A percentile compares a stretch with the other conserved stretches of the same genome.
These are phyloP conservation scores for Alternaria arbusti DNA, from an alignment of 2,329 filamentous ascomycete species.

Conservation along the genomic window DNA sequence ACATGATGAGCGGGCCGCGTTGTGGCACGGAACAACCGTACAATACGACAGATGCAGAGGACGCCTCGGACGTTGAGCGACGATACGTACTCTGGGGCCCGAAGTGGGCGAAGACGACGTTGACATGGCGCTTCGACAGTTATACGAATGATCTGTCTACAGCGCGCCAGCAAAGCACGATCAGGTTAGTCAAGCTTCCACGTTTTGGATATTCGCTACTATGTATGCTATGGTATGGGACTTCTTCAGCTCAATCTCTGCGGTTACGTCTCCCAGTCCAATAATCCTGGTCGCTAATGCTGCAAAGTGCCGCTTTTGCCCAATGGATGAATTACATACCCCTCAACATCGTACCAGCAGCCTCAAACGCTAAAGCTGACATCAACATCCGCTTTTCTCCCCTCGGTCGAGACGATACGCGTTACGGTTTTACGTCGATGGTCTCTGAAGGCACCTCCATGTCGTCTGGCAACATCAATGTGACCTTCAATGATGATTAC, in stretches of 20 bases:
- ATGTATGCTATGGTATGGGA: neutral
- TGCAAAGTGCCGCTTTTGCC: slow-evolving; percentile 30
- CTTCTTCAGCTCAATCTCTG: neutral
- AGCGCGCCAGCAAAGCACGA: slow-evolving; percentile 23
- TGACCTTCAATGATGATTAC: slow-evolving; percentile 40
- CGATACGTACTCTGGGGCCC: slow-evolving; percentile 39
- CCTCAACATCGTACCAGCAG: slow-evolving; percentile 23
- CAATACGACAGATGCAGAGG: slow-evolving; percentile 26
- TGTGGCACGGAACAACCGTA: slow-evolving; percentile 35
- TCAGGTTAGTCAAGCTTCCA: slow-evolving; percentile 24
- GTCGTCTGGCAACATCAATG: slow-evolving; percentile 33
- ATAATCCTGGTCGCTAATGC: neutral
- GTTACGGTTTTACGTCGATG: slow-evolving; percentile 35
- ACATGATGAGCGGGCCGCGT: slow-evolving; percentile 31
- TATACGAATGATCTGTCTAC: slow-evolving; percentile 30
- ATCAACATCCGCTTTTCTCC: slow-evolving; percentile 33
- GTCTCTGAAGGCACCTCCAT: slow-evolving; percentile 29
- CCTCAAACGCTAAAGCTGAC: slow-evolving; percentile 23
- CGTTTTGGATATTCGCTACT: neutral
- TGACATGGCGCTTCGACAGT: slow-evolving; percentile 37
- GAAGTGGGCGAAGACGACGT: slow-evolving; percentile 33
- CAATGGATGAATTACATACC: slow-evolving; percentile 33
- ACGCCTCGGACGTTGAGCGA: slow-evolving; percentile 11
- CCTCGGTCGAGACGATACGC: slow-evolving; percentile 26
- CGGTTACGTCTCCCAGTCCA: neutral